Evolutionary conservation across 2,329 filamentous ascomycete genomes (phyloP).

Genomic region (Fusarium hainanense): DNA sequence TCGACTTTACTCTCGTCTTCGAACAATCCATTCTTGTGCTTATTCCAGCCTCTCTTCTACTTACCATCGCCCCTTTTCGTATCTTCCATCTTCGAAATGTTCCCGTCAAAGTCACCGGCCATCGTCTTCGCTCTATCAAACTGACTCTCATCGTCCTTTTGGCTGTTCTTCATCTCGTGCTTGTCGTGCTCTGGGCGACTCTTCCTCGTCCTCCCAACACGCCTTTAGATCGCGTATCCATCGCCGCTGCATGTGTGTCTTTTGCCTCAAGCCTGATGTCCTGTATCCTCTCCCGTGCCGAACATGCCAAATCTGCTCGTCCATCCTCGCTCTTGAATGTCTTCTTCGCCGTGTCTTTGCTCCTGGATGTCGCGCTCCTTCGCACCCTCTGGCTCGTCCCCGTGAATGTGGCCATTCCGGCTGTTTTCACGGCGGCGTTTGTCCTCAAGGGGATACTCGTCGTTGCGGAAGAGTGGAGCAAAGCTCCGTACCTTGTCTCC

Average conservation of each 20-base stretch:
- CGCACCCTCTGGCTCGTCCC: slow-evolving; percentile 51
- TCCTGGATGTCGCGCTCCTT: slow-evolving; percentile 50
- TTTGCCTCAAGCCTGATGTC: slow-evolving; percentile 49
- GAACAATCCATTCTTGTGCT: slow-evolving; percentile 52
- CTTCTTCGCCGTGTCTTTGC: slow-evolving; percentile 50
- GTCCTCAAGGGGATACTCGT: slow-evolving; percentile 51
- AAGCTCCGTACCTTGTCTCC: slow-evolving; percentile 49
- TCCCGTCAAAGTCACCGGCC: slow-evolving; percentile 43
- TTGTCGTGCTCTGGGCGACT: slow-evolving; percentile 50
- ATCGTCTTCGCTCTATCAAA: slow-evolving; percentile 44
- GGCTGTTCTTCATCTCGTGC: slow-evolving; percentile 49
- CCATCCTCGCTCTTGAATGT: slow-evolving; percentile 50
- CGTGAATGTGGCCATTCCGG: slow-evolving; percentile 42
- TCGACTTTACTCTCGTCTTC: slow-evolving; percentile 64
- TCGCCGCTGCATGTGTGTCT: slow-evolving; percentile 49
- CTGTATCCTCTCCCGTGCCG: slow-evolving; percentile 48
- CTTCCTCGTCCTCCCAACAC: slow-evolving; percentile 16
- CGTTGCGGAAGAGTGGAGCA: slow-evolving; percentile 54
- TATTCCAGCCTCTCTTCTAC: slow-evolving; percentile 47
- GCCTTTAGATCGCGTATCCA: slow-evolving; percentile 44
- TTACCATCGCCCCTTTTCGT: slow-evolving; percentile 49
- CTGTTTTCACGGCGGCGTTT: slow-evolving; percentile 51
- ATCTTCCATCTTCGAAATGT: slow-evolving; percentile 44
- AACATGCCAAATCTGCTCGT: slow-evolving; percentile 49
- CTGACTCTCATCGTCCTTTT: slow-evolving; percentile 46